Conservation (phyloP, 345 rosid species). For the Lepidium sativum region DNA sequence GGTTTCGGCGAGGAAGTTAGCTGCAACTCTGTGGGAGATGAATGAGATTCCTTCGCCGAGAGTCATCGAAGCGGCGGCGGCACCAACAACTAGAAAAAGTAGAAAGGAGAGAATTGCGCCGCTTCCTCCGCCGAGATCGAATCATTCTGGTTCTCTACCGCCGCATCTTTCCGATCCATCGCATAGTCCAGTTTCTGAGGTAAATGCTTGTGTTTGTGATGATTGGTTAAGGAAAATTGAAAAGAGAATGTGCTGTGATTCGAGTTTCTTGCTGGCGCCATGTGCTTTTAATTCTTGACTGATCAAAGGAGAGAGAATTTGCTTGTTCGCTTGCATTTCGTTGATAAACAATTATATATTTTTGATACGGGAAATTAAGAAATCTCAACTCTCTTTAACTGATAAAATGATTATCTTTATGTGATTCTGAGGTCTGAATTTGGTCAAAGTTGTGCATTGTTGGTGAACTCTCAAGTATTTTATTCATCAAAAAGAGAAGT, state of each 20-base stretch:
- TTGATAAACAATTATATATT: background rate
- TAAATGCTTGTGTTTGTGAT: conserved; percentile 20
- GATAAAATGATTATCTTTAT: conserved; percentile 11
- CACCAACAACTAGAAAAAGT: conserved; percentile 36
- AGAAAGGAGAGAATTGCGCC: conserved; percentile 41
- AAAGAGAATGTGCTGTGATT: conserved; percentile 22
- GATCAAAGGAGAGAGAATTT: conserved; percentile 28
- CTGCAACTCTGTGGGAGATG: conserved; percentile 98
- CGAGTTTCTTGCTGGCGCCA: conserved; percentile 25
- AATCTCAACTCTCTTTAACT: conserved; percentile 6
- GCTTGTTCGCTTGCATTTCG: conserved; percentile 4
- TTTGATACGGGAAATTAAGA: conserved; percentile 1
- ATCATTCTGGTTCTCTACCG: conserved; percentile 71
- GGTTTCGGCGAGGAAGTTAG: conserved; percentile 91
- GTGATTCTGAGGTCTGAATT: conserved; percentile 30
- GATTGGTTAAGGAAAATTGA: conserved; percentile 7
- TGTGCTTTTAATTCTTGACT: conserved; percentile 23
- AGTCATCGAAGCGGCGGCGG: conserved; percentile 33
- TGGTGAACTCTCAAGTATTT: conserved; percentile 13
- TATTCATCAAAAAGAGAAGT: background rate
- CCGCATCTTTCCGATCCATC: conserved; percentile 96
- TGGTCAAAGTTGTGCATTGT: conserved; percentile 23
- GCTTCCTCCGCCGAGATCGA: conserved; percentile 44
- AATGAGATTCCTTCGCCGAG: conserved; percentile 86
- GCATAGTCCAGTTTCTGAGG: conserved; percentile 95